Evolutionary conservation across 441 rosid species (phyloP).

Genomic region (Daphne laureola): DNA sequence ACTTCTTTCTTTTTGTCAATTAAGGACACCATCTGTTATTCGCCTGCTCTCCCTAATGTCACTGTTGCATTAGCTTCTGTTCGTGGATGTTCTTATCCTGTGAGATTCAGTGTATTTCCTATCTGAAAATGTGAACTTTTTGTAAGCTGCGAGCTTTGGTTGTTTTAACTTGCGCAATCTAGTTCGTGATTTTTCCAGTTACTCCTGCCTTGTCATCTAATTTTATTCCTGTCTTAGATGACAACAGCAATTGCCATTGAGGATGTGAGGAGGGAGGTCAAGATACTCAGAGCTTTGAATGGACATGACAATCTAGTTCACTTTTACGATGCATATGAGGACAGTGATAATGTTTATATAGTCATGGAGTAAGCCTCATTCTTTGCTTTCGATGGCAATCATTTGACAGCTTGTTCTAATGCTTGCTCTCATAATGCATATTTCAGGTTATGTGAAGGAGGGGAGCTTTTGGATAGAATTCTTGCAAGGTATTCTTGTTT

Average conservation of each 20-base stretch:
- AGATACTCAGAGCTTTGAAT: slow-evolving; percentile 77
- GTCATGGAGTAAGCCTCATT: slow-evolving; percentile 86
- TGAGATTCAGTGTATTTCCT: neutral
- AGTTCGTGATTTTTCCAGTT: neutral
- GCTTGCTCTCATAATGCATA: slow-evolving; percentile 7
- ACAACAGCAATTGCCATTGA: slow-evolving; percentile 95
- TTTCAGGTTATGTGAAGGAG: slow-evolving; percentile 94
- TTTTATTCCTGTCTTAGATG: slow-evolving; percentile 50
- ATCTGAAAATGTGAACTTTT: neutral
- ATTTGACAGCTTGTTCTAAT: neutral
- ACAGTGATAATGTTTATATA: slow-evolving; percentile 77
- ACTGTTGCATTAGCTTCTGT: too few relatives aligned
- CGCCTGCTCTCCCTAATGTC: too few relatives aligned
- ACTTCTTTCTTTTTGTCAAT: too few relatives aligned
- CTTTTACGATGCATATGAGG: slow-evolving; percentile 88
- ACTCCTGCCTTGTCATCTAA: neutral
- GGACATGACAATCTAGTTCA: slow-evolving; percentile 77
- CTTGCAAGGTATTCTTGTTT: slow-evolving; percentile 60
- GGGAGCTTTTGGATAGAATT: slow-evolving; percentile 96
- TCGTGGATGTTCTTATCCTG: neutral
- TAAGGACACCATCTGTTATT: too few relatives aligned
- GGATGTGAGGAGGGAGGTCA: slow-evolving; percentile 97
- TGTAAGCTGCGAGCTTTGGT: neutral
- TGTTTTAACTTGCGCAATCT: slow-evolving; percentile 2
- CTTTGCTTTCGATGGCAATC: slow-evolving; percentile 2